A percentile compares a stretch with the other conserved stretches of the same genome.
These are phyloP conservation scores for Oenanthe sinensis DNA, from an alignment of 129 eudicot genomes.

Conservation along the genomic window DNA sequence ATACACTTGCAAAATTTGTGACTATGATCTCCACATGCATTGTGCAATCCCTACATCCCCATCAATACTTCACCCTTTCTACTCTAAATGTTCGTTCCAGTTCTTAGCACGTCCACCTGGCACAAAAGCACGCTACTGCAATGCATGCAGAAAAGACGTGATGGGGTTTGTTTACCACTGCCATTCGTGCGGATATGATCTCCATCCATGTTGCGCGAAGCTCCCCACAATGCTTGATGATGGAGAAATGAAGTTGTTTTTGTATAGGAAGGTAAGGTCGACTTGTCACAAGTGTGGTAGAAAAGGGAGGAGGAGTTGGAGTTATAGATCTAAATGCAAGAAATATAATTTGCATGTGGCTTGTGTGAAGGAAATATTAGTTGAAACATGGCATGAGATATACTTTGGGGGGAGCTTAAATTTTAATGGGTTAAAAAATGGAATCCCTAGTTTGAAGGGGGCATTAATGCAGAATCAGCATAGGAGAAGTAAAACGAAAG, in stretches of 20 bases:
- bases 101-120: constrained; percentile 1
- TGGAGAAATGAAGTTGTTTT: constrained; percentile 2
- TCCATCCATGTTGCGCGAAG: constrained; percentile 4
- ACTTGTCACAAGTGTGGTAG: constrained; percentile 8
- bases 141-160: constrained; percentile 2
- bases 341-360: constrained; percentile 8
- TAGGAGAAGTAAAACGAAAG: constrained; percentile 2
- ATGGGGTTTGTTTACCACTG: constrained; percentile 4
- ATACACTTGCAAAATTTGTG: constrained; percentile 2
- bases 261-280: not conserved
- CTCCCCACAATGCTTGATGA: constrained; percentile 4
- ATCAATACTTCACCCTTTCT: not conserved
- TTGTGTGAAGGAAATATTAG: constrained; percentile 3
- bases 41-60: not conserved
- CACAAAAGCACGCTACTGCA: constrained; percentile 3
- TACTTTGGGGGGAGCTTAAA: not conserved
- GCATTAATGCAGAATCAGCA: not conserved
- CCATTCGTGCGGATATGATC: not conserved
- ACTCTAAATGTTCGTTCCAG: not conserved
- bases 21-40: constrained; percentile 3
- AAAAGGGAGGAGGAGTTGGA: constrained; percentile 9
- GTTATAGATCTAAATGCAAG: not conserved
- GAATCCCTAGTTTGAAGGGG: not conserved
- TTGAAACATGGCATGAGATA: not conserved
- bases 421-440: not conserved